Conservation (phyloP, 768 basidiomycete genomes). For the Psilocybe sp. region DNA sequence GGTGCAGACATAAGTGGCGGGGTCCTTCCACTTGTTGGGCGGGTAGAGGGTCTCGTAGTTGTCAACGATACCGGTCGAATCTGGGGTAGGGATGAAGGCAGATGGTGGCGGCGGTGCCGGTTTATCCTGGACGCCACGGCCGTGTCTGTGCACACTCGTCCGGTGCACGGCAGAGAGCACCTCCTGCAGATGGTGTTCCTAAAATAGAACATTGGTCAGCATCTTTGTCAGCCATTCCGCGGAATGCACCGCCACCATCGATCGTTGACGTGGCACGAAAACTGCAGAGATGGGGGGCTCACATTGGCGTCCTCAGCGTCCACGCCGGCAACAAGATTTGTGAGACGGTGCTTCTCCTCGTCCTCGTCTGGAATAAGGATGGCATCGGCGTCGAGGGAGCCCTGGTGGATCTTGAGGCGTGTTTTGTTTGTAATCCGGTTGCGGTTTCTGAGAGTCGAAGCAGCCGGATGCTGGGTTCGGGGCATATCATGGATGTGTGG, state of each 20-base stretch:
- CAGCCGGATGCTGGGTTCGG: conserved; percentile 74
- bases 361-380: conserved; percentile 84
- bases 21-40: conserved; percentile 67
- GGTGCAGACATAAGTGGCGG: conserved; percentile 72
- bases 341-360: conserved; percentile 78
- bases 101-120: conserved; percentile 36
- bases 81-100: conserved; percentile 90
- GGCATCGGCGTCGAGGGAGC: conserved; percentile 77
- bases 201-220: conserved; percentile 33
- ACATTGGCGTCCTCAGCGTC: conserved; percentile 94
- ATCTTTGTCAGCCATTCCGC: conserved; percentile 46
- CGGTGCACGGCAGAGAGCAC: conserved; percentile 46
- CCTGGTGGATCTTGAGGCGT: conserved; percentile 80
- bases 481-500: conserved; percentile 80
- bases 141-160: conserved; percentile 25
- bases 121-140: conserved; percentile 31
- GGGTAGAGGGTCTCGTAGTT: conserved; percentile 82
- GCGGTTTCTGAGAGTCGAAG: conserved; percentile 79
- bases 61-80: conserved; percentile 75
- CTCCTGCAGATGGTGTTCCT: conserved; percentile 57
- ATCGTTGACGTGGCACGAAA: conserved; percentile 36
- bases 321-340: conserved; percentile 76
- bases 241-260: conserved; percentile 48
- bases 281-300: conserved; percentile 42
- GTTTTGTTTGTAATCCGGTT: conserved; percentile 93